phyloP scores from a whole-genome alignment of 2,329 filamentous ascomycete species.

The Orbilia quercus region DNA sequence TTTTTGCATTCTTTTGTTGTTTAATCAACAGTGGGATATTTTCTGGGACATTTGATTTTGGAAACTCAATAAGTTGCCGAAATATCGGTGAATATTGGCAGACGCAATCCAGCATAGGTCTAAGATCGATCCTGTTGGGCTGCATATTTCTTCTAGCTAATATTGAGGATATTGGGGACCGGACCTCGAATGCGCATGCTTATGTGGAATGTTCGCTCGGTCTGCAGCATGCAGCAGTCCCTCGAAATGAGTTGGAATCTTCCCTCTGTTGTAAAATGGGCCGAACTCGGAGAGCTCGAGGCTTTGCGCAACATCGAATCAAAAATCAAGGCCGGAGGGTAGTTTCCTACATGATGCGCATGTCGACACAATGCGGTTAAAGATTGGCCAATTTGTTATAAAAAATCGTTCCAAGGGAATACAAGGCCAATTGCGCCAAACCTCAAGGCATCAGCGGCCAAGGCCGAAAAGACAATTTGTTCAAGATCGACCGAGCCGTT shows the following conservation, averaged over 20 bases:
- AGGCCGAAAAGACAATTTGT: slow-evolving; percentile 22
- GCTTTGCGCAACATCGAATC: background rate
- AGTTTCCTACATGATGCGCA: slow-evolving; percentile 30
- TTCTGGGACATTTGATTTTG: slow-evolving; percentile 4
- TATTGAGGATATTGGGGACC: no score
- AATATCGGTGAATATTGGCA: slow-evolving; percentile 38
- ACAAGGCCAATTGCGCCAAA: background rate
- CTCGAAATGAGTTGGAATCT: slow-evolving; percentile 3
- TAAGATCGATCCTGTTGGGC: background rate
- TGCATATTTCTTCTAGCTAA: background rate
- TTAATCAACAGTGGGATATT: no score
- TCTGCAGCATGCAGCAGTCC: no score
- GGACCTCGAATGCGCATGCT: no score
- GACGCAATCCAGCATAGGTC: slow-evolving; percentile 21
- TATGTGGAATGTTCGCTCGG: slow-evolving; percentile 5
- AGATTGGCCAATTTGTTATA: no score
- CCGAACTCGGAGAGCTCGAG: slow-evolving; percentile 40
- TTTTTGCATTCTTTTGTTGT: slow-evolving; percentile 22
- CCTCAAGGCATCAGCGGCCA: slow-evolving; percentile 54
- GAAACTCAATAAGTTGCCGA: slow-evolving; percentile 37
- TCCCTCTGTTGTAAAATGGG: slow-evolving; percentile 8
- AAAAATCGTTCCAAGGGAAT: no score
- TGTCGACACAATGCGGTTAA: background rate
- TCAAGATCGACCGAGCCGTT: slow-evolving; percentile 29
- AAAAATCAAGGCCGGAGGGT: background rate